Percentiles rank a stretch among this genome's conserved stretches.
These are phyloP conservation scores for Kandelia obovata DNA, from an alignment of 345 rosid species.

Conservation along the genomic window DNA sequence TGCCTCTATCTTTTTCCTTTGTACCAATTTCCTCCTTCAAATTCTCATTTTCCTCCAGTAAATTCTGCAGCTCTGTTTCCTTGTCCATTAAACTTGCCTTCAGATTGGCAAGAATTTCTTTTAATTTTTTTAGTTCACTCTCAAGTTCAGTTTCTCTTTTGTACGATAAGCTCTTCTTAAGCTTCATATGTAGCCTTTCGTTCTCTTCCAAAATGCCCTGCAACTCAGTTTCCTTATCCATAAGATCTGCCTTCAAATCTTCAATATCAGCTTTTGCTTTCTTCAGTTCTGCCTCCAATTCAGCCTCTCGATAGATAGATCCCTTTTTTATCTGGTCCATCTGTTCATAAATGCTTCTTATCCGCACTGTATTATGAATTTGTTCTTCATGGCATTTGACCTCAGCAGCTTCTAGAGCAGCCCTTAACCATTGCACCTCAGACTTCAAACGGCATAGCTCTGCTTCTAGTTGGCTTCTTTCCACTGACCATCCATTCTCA, in stretches of 20 bases:
- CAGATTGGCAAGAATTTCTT: constrained; percentile 43
- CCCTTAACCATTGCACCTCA: constrained; percentile 51
- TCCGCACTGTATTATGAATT: constrained; percentile 66
- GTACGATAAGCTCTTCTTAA: constrained; percentile 27
- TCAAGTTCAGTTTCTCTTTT: constrained; percentile 31
- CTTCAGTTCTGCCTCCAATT: constrained; percentile 55
- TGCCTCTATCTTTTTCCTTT: constrained; percentile 39
- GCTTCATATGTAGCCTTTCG: constrained; percentile 50
- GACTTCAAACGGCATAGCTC: constrained; percentile 49
- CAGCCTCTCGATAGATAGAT: constrained; percentile 50
- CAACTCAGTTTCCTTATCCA: constrained; percentile 86
- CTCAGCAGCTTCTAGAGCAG: constrained; percentile 53
- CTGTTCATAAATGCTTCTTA: constrained; percentile 67
- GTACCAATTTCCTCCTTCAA: constrained; percentile 46
- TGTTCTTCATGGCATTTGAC: constrained; percentile 56
- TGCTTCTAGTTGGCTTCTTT: constrained; percentile 42
- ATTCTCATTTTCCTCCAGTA: constrained; percentile 47
- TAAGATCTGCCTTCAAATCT: constrained; percentile 67
- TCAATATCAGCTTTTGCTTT: constrained; percentile 46
- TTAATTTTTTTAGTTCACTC: constrained; percentile 41
- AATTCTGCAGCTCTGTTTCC: constrained; percentile 44
- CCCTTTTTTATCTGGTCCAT: constrained; percentile 48
- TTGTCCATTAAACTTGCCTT: constrained; percentile 48
- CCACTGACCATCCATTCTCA: constrained; percentile 22
- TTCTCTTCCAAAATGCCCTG: constrained; percentile 81